These are phyloP conservation scores for Sisymbrium altissimum DNA, from an alignment of 345 rosid genomes.

Conservation along the genomic window DNA sequence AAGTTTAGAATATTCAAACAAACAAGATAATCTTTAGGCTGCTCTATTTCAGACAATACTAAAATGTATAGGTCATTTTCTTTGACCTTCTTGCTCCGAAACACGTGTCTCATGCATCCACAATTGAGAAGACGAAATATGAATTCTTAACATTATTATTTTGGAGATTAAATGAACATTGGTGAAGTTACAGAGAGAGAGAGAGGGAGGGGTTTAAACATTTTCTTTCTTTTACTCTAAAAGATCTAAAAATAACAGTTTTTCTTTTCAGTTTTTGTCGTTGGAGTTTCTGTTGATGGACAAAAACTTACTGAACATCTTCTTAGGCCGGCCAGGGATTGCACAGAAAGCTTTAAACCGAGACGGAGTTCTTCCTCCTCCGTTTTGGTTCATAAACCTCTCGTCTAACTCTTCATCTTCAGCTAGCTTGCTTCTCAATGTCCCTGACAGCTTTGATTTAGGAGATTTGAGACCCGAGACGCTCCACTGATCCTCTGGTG, in stretches of 20 bases:
- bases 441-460: conserved; percentile 54
- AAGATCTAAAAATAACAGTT: conserved; percentile 18
- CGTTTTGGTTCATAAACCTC: conserved; percentile 50
- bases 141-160: conserved; percentile 13
- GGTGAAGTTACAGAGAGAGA: conserved; percentile 11
- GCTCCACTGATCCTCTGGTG: conserved; percentile 88
- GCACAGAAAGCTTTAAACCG: conserved; percentile 72
- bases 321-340: conserved; percentile 61
- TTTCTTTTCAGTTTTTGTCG: conserved; percentile 32
- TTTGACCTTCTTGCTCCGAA: conserved; percentile 3
- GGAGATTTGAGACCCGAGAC: conserved; percentile 87
- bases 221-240: conserved; percentile 27
- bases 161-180: conserved; percentile 24
- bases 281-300: conserved; percentile 48
- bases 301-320: conserved; percentile 56
- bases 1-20: background rate
- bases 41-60: conserved; percentile 9
- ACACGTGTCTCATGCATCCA: conserved; percentile 11
- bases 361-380: conserved; percentile 58
- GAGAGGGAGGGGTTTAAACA: conserved; percentile 3
- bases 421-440: conserved; percentile 78
- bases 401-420: conserved; percentile 74
- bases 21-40: background rate
- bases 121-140: background rate
- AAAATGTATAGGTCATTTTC: background rate